Conservation (phyloP, 1,284 basidiomycete genomes). For the Moesziomyces parantarcticus region DNA sequence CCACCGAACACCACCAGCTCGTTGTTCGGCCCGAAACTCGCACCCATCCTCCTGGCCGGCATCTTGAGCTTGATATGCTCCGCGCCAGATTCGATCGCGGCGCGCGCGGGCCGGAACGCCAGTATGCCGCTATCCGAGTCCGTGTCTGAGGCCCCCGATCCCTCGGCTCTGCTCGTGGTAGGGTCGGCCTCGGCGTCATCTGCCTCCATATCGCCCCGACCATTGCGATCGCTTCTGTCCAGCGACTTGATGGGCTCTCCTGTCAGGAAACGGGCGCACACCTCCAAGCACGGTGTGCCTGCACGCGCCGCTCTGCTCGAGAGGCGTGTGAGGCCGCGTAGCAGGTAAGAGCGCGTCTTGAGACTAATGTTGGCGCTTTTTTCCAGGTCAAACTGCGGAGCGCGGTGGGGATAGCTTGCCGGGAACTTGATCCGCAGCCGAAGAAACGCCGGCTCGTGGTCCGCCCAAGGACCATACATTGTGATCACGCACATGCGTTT, state of each 20-base stretch:
- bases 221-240: slow-evolving; percentile 17
- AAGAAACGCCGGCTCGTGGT: slow-evolving; percentile 55
- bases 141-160: slow-evolving; percentile 17
- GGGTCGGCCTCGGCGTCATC: slow-evolving; percentile 9
- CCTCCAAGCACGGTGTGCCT: slow-evolving; percentile 46
- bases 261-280: slow-evolving; percentile 52
- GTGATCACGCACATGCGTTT: slow-evolving; percentile 54
- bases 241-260: slow-evolving; percentile 56
- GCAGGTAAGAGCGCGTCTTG: slow-evolving; percentile 59
- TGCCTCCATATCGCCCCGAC: slow-evolving; percentile 6
- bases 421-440: slow-evolving; percentile 62
- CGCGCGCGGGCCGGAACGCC: slow-evolving; percentile 21
- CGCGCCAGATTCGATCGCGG: not conserved
- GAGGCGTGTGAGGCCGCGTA: slow-evolving; percentile 40
- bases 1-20: slow-evolving; percentile 49
- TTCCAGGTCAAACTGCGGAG: slow-evolving; percentile 62
- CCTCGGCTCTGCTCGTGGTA: slow-evolving; percentile 17
- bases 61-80: slow-evolving; percentile 27
- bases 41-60: slow-evolving; percentile 37
- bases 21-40: slow-evolving; percentile 47
- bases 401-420: slow-evolving; percentile 47
- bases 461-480: slow-evolving; percentile 64
- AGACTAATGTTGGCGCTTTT: slow-evolving; percentile 58
- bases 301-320: slow-evolving; percentile 29
- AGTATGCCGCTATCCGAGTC: slow-evolving; percentile 22